Percentiles rank a stretch among this genome's conserved stretches.
phyloP scores from a whole-genome alignment of 2,329 filamentous ascomycete genomes.

The Neurospora crassa region DNA sequence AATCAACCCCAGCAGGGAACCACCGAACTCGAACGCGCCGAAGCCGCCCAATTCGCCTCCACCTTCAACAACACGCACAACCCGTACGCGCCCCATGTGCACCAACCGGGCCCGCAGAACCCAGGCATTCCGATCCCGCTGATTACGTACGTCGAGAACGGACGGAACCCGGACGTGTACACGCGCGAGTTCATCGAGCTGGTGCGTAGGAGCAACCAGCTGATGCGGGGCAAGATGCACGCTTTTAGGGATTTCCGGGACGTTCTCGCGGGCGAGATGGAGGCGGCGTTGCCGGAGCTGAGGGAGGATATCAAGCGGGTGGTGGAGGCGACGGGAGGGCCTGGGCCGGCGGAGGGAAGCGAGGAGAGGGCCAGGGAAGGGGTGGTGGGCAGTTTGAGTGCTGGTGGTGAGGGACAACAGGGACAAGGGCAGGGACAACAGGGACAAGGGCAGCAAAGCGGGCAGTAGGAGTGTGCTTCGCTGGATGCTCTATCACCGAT shows the following conservation, averaged over 20 bases:
- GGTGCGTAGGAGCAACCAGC: constrained; percentile 55
- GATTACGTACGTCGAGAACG: constrained; percentile 59
- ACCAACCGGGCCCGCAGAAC: constrained; percentile 31
- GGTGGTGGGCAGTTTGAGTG: neutral
- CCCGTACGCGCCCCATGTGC: constrained; percentile 27
- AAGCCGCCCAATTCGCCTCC: constrained; percentile 38
- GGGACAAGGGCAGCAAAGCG: neutral
- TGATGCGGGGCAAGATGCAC: constrained; percentile 53
- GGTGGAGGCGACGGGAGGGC: constrained; percentile 35
- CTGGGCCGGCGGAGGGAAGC: constrained; percentile 1
- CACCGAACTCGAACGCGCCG: constrained; percentile 39
- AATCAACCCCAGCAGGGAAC: constrained; percentile 17
- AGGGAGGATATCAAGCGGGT: constrained; percentile 41
- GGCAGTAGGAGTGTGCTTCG: neutral
- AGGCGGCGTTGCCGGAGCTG: constrained; percentile 49
- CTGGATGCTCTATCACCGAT: neutral
- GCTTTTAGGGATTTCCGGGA: constrained; percentile 54
- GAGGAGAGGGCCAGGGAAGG: neutral
- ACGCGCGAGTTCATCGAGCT: constrained; percentile 65
- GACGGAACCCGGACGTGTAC: constrained; percentile 66
- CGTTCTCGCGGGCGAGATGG: constrained; percentile 50
- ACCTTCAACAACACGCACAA: constrained; percentile 14
- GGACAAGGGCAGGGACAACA: neutral
- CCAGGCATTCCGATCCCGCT: constrained; percentile 50
- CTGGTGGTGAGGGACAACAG: neutral